phyloP scores from a whole-genome alignment of 225 moss, liverwort and hornwort species.

The Takakia lepidozioides region DNA sequence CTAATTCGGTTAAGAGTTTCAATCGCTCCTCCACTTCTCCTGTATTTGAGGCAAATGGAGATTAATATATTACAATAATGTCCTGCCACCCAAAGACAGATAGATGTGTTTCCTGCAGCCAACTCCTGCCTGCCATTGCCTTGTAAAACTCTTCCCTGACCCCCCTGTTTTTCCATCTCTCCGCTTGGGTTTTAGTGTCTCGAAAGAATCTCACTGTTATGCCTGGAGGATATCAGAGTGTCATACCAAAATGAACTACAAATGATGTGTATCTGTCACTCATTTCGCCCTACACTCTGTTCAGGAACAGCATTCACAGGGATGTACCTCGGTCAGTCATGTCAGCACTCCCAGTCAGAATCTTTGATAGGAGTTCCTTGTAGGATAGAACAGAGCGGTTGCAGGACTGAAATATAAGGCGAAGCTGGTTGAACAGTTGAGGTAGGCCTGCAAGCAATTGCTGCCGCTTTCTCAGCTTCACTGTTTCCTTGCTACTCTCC shows the following conservation, averaged over 20 bases:
- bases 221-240: no score
- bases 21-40: slow-evolving; percentile 77
- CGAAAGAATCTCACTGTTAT: no score
- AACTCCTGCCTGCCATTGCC: no score
- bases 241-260: no score
- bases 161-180: no score
- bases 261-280: no score
- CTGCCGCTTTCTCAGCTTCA: slow-evolving; percentile 34
- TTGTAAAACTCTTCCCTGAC: no score
- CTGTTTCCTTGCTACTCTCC: slow-evolving; percentile 39
- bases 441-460: slow-evolving; percentile 81
- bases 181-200: no score
- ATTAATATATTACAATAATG: no score
- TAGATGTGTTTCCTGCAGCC: neutral
- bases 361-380: slow-evolving; percentile 61
- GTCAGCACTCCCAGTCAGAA: slow-evolving; percentile 62
- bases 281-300: no score
- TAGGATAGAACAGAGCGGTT: slow-evolving; percentile 70
- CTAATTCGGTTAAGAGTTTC: slow-evolving; percentile 62
- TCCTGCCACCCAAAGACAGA: neutral
- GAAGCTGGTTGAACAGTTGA: slow-evolving; percentile 79
- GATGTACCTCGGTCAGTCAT: slow-evolving; percentile 55
- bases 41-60: no score
- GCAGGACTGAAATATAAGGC: slow-evolving; percentile 83
- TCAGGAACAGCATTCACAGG: neutral